These are phyloP conservation scores for Pulveroboletus sp. DNA, from an alignment of 768 basidiomycete species.

Conservation along the genomic window DNA sequence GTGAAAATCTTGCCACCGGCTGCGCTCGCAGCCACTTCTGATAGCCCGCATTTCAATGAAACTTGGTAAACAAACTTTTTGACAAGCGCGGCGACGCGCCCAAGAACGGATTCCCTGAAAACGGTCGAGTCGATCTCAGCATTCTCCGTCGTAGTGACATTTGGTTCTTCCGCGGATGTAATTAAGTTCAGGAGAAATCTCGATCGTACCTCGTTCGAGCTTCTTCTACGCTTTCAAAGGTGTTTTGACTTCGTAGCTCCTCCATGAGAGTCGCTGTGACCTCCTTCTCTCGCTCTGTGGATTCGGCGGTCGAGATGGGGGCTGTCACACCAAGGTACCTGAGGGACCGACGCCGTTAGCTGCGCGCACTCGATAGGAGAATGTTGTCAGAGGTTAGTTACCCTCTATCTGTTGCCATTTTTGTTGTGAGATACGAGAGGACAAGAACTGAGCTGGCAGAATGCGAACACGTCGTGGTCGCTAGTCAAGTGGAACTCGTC, in stretches of 20 bases:
- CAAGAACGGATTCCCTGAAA: constrained; percentile 86
- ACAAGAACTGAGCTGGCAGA: constrained; percentile 3
- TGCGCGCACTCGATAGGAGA: neutral
- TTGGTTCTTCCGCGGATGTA: constrained; percentile 2
- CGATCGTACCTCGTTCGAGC: constrained; percentile 70
- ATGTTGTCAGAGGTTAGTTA: constrained; percentile 16
- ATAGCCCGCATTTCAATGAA: constrained; percentile 73
- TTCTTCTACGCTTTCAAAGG: constrained; percentile 89
- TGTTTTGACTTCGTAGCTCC: constrained; percentile 79
- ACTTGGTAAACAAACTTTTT: constrained; percentile 90
- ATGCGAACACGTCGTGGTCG: constrained; percentile 13
- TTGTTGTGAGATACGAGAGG: constrained; percentile 8
- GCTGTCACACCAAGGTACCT: constrained; percentile 82
- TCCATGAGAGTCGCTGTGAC: constrained; percentile 85
- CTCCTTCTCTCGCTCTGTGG: constrained; percentile 74
- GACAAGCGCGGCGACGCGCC: constrained; percentile 82
- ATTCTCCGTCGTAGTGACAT: constrained; percentile 3
- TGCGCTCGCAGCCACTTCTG: constrained; percentile 80
- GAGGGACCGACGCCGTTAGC: constrained; percentile 15
- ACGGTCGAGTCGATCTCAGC: constrained; percentile 23
- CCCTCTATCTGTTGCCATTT: constrained; percentile 44
- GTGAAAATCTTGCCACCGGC: constrained; percentile 99
- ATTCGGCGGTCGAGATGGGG: constrained; percentile 75
- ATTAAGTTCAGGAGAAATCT: constrained; percentile 6
- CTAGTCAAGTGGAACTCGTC: constrained; percentile 15